Base-by-base conservation (phyloP, 352 stramenopile species). In the Globisporangium splendens region DNA sequence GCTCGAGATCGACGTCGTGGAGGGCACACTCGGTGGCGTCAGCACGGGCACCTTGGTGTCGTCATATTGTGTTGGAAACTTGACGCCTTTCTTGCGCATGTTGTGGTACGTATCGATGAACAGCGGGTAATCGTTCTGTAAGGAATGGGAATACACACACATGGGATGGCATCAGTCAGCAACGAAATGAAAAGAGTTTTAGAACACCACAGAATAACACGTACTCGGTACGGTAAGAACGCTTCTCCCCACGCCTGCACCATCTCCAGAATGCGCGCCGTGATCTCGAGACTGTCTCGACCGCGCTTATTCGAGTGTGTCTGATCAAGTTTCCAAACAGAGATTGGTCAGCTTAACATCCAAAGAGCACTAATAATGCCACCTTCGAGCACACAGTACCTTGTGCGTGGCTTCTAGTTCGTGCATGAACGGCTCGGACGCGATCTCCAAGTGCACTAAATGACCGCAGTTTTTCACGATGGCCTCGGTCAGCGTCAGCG, bases 61-160 rank as follows among this genome's bases (percentile, higher is more conserved):
- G 62, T 93, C 78, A 63, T 89, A 91, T 59, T 89, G 77, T 13
- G 87, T 82, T 15, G 79, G 81, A 63, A 93, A 93, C 50, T 73
- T 71, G 50, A 91, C 72, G 28, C 83, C 83, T 50, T 88, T 82
- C 62, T 87, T 89, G 55, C 83, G 74, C 68, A 93, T 87, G 49
- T 89, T 89, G 65, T 93, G 76, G 65, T 93, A 93, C 67, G 78
- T 88, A 47, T 90, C 77, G 50, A 89, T 83, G 67, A 93, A 89
- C 50, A 85, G 66, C n/a, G 83, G 81, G 47, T 82, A 89, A 24
- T 89, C 70, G 54, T 86, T 72, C 69, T 90, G 59, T 42, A 72
- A 56, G 8, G 2, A 3, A 35, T 35, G 7, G 5, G 10, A 35
- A 35, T 8, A 35, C 28, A 35, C 28, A 35, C 28, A 35, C 28